Conservation (phyloP, 2,329 filamentous ascomycete genomes). For the Bipolaris cookei region DNA sequence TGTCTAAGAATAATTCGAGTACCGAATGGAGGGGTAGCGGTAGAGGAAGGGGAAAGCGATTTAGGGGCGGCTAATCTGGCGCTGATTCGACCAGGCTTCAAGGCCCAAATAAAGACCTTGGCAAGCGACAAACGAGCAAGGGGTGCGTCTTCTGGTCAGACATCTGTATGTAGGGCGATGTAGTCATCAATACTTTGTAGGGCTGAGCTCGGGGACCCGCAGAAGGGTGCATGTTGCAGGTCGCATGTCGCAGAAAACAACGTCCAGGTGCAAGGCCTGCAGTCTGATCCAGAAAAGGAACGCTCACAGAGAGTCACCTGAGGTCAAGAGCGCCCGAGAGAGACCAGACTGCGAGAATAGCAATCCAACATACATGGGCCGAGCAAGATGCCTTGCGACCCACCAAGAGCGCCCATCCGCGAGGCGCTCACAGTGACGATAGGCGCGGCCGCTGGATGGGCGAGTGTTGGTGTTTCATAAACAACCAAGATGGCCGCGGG, state of each 20-base stretch:
- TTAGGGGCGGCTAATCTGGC: conserved; percentile 36
- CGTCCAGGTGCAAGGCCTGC: conserved; percentile 24
- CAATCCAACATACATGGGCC: conserved; percentile 3
- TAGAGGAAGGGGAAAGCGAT: conserved; percentile 17
- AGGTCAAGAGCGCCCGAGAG: neutral
- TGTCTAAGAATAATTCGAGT: conserved; percentile 48
- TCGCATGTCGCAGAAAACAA: conserved; percentile 3
- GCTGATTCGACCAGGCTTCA: conserved; percentile 37
- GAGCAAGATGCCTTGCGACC: conserved; percentile 10
- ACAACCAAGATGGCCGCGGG: conserved; percentile 19
- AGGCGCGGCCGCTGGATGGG: conserved; percentile 22
- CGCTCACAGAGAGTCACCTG: conserved; percentile 1
- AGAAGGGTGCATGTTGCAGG: conserved; percentile 13
- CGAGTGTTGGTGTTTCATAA: conserved; percentile 26
- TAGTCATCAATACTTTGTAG: conserved; percentile 40
- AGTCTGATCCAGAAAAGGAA: conserved; percentile 21
- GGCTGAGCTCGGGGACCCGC: conserved; percentile 41
- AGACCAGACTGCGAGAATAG: conserved; percentile 7
- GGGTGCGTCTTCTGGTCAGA: conserved; percentile 19
- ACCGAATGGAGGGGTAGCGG: conserved; percentile 29
- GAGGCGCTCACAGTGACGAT: conserved; percentile 23
- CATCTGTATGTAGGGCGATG: conserved; percentile 19
- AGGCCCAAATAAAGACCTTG: conserved; percentile 37
- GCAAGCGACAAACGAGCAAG: conserved; percentile 25
- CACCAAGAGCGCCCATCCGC: conserved; percentile 6